These are phyloP conservation scores for Eustoma russellianum DNA, from an alignment of 257 asterid genomes.

Conservation along the genomic window DNA sequence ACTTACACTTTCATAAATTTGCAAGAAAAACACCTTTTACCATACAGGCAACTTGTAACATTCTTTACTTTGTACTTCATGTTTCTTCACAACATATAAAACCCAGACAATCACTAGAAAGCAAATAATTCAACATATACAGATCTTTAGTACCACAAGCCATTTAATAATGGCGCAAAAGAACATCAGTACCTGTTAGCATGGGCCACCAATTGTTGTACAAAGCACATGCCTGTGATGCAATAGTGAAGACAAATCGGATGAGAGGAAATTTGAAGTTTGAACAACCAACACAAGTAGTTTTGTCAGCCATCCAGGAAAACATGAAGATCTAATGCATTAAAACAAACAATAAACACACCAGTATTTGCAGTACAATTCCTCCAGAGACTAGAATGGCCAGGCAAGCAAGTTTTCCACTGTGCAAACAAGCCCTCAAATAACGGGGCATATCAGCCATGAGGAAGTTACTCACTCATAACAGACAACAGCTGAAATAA, in stretches of 20 bases:
- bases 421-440: slow-evolving; percentile 60
- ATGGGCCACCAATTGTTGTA: slow-evolving; percentile 98
- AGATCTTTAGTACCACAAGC: background rate
- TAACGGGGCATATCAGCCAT: slow-evolving; percentile 72
- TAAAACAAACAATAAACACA: slow-evolving; percentile 10
- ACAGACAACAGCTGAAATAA: slow-evolving; percentile 12
- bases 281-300: background rate
- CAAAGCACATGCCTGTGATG: slow-evolving; percentile 73
- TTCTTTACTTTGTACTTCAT: too few species aligned
- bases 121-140: background rate
- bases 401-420: slow-evolving; percentile 76
- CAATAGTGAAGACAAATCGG: slow-evolving; percentile 15
- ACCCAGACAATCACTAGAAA: background rate
- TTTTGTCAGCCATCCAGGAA: background rate
- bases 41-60: too few species aligned
- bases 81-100: background rate
- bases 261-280: slow-evolving; percentile 9
- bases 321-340: background rate
- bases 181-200: slow-evolving; percentile 56
- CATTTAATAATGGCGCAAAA: background rate
- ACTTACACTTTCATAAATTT: too few species aligned
- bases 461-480: slow-evolving; percentile 32
- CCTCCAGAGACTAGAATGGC: slow-evolving; percentile 96
- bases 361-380: slow-evolving; percentile 87
- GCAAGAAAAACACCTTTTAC: too few species aligned